These are phyloP conservation scores for Mycena rosella DNA, from an alignment of 768 basidiomycete genomes.

Conservation along the genomic window DNA sequence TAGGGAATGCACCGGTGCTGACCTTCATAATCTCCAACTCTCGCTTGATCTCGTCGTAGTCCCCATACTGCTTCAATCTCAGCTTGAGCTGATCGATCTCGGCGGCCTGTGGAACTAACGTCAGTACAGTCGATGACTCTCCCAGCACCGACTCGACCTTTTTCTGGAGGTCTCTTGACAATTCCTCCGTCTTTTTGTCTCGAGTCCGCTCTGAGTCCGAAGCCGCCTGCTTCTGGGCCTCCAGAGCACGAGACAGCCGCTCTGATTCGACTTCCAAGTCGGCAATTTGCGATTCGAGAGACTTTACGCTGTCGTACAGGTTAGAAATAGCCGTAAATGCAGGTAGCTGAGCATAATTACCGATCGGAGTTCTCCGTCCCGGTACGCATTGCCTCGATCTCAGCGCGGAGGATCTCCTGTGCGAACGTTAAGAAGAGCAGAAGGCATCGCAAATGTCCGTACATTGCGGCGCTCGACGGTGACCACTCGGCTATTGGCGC, in stretches of 20 bases:
- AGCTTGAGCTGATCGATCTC: conserved; percentile 80
- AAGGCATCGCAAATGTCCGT: conserved; percentile 38
- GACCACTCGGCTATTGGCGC: conserved; percentile 94
- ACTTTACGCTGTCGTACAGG: conserved; percentile 65
- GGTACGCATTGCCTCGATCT: conserved; percentile 90
- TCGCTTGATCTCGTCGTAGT: conserved; percentile 98
- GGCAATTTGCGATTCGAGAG: conserved; percentile 78
- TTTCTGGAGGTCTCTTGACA: conserved; percentile 69
- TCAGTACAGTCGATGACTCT: background rate
- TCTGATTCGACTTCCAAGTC: conserved; percentile 85
- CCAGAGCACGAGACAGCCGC: conserved; percentile 74
- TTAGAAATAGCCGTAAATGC: conserved; percentile 5
- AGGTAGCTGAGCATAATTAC: conserved; percentile 57
- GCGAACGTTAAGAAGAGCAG: conserved; percentile 6
- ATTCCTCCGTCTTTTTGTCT: conserved; percentile 70
- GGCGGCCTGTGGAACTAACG: conserved; percentile 51
- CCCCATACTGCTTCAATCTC: conserved; percentile 78
- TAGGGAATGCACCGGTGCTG: conserved; percentile 32
- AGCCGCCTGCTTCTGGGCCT: conserved; percentile 66
- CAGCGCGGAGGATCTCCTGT: conserved; percentile 94
- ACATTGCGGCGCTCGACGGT: conserved; percentile 95
- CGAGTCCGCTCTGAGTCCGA: conserved; percentile 60
- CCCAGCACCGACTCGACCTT: conserved; percentile 52
- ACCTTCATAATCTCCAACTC: conserved; percentile 99
- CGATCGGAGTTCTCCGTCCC: conserved; percentile 78